These are phyloP conservation scores for Aphanomyces stellatus DNA, from an alignment of 352 stramenopile species.

Conservation along the genomic window DNA sequence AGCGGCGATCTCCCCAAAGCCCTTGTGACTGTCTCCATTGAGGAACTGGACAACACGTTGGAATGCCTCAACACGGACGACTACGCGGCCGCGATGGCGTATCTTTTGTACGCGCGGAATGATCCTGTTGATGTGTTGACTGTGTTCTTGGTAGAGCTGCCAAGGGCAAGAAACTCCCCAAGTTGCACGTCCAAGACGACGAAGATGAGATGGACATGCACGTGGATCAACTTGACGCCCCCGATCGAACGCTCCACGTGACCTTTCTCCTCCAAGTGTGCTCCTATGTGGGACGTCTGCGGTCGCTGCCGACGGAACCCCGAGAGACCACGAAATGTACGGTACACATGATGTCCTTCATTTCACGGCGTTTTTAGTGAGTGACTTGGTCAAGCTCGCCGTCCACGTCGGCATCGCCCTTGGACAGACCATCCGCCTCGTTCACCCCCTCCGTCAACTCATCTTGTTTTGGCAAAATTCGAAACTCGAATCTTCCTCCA, in stretches of 20 bases:
- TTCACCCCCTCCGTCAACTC: slow-evolving; percentile 52
- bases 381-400: not conserved
- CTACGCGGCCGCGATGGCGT: slow-evolving; percentile 2
- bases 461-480: slow-evolving; percentile 43
- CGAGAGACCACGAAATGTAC: not conserved
- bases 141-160: not conserved
- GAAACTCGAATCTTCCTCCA: not conserved
- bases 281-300: not conserved
- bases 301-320: not conserved
- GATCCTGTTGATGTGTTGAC: not conserved
- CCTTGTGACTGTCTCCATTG: not conserved
- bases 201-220: slow-evolving; percentile 8
- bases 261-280: slow-evolving; percentile 1
- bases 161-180: slow-evolving; percentile 5
- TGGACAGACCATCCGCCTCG: not conserved
- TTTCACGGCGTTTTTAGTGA: not conserved
- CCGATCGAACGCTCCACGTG: not conserved
- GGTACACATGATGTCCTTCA: not conserved
- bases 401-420: not conserved
- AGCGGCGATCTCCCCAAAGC: not conserved
- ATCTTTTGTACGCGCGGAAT: slow-evolving; percentile 2
- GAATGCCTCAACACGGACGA: slow-evolving; percentile 6
- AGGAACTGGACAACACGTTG: slow-evolving; percentile 2
- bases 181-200: not conserved
- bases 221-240: not conserved